Base-by-base conservation (phyloP, 192 early-diverging fungal genomes). In the Coemansia sp. region DNA sequence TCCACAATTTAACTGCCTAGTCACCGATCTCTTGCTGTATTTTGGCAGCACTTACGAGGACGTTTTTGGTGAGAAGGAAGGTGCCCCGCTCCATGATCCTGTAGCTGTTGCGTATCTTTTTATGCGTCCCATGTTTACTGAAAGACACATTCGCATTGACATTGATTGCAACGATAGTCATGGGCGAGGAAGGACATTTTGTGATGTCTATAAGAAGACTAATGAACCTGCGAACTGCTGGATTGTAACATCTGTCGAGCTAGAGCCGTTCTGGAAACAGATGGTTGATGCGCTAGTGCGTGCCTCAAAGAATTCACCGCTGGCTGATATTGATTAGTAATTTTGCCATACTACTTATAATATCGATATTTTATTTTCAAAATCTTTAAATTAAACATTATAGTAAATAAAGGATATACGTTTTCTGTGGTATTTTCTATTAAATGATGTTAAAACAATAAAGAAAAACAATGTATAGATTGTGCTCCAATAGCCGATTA, bases 41-140 rank as follows among this genome's bases (percentile, higher is more conserved):
- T 65, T 61, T 33, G 37, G 53, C 11, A 57, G 40, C 34, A 65
- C 47, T 1, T 64, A 65, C 18, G 27, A 15, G 0, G 40, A 57
- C 18, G 53, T 57, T 19, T 56, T 57, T 53, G 62, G 59, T 18
- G 40, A 24, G 15, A 46, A 53, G 2, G 59, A 46, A 23, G 69
- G 69, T 25, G 59, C 63, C 0, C 69, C 69, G 8, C 40, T 71
- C 7, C 69, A 71, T 18, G 69, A 71, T 34, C 69, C 69, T 0
- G 59, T 65, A 39, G 62, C 69, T 5, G 33, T 65, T 3, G 53
- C 62, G 0, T 64, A 65, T 12, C 5, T 71, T 33, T 57, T 71
- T 41, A 71, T 61, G 69, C 62, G 58, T 14, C 34, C 55, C 22
- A 42, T 49, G 12, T 64, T 65, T 41, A 33, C 33, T 6, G 54